phyloP scores from a whole-genome alignment of 768 basidiomycete species.

The Cystobasidium onofrii region DNA sequence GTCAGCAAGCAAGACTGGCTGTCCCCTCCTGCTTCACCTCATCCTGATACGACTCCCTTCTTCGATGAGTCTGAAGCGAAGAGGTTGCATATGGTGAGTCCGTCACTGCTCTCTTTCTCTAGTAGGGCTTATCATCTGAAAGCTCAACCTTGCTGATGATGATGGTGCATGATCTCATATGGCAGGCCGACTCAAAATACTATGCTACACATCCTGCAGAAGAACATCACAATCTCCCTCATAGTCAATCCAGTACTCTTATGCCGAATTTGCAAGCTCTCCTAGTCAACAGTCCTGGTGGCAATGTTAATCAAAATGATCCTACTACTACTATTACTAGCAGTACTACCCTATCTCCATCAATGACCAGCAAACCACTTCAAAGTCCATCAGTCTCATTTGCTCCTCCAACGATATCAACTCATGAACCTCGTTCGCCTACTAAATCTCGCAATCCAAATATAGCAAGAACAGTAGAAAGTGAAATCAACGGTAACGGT shows the following conservation, averaged over 20 bases:
- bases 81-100: conserved; percentile 19
- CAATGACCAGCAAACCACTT: neutral
- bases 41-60: conserved; percentile 10
- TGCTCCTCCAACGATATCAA: neutral
- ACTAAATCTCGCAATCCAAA: conserved; percentile 6
- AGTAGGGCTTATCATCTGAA: no score
- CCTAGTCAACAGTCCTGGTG: neutral
- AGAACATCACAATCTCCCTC: neutral
- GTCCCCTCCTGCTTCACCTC: conserved; percentile 17
- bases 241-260: neutral
- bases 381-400: neutral
- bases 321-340: no score
- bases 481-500: neutral
- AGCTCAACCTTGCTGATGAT: no score
- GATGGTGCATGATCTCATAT: neutral
- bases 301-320: no score
- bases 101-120: no score
- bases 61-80: conserved; percentile 26
- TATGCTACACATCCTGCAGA: conserved; percentile 25
- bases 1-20: conserved; percentile 20
- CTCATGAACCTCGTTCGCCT: neutral
- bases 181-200: conserved; percentile 28
- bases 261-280: conserved; percentile 24
- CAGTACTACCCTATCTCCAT: neutral
- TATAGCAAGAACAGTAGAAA: neutral